phyloP scores from a whole-genome alignment of 1,284 basidiomycete species.

The Heimioporus retisporus region DNA sequence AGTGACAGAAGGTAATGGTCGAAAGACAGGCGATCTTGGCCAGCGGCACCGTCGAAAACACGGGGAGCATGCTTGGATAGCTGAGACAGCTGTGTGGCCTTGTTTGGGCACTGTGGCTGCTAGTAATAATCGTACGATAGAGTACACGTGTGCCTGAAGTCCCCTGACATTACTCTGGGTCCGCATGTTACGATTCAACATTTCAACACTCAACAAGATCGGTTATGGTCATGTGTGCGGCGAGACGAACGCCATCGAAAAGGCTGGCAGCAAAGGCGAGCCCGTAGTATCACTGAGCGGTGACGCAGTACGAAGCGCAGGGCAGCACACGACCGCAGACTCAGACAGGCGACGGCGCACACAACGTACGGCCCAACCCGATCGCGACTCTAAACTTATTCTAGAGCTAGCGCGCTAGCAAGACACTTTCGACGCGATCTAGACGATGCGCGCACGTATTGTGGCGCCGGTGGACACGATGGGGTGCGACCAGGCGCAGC shows the following conservation, averaged over 20 bases:
- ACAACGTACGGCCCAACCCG: neutral
- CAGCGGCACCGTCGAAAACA: slow-evolving; percentile 28
- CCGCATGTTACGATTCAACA: no score
- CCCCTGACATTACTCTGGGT: no score
- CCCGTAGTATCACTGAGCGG: slow-evolving; percentile 52
- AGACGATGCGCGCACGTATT: slow-evolving; percentile 78
- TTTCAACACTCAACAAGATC: no score
- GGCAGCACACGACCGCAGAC: neutral
- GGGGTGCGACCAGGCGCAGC: slow-evolving; percentile 84
- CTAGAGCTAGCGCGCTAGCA: slow-evolving; percentile 78
- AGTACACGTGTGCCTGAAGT: no score
- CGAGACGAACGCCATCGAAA: slow-evolving; percentile 26
- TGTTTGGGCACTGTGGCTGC: slow-evolving; percentile 43
- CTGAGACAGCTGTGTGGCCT: slow-evolving; percentile 40
- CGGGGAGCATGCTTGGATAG: slow-evolving; percentile 27
- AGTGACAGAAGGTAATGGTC: no score
- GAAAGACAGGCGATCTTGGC: slow-evolving; percentile 23
- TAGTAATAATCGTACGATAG: no score
- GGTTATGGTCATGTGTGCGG: slow-evolving; percentile 28
- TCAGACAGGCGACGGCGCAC: neutral
- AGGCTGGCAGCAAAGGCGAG: slow-evolving; percentile 52
- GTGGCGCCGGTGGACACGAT: slow-evolving; percentile 93
- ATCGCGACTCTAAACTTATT: slow-evolving; percentile 49
- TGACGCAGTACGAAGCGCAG: slow-evolving; percentile 50
- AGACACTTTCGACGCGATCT: slow-evolving; percentile 81